A percentile compares a stretch with the other conserved stretches of the same genome.
Conservation (phyloP, 768 basidiomycete genomes). For the Vararia minispora region DNA sequence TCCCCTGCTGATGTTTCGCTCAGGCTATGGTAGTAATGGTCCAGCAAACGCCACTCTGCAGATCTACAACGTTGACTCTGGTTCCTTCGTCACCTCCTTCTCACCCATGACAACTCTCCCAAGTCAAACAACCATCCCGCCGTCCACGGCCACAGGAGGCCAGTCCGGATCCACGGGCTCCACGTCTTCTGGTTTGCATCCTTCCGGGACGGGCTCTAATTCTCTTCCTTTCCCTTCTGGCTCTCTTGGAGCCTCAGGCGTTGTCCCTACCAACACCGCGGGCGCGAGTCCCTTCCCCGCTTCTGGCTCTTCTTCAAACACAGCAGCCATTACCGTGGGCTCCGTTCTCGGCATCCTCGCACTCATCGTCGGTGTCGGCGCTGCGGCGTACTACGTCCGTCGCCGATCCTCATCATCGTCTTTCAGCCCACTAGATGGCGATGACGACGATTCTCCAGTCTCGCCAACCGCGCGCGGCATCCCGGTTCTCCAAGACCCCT, state of each 20-base stretch:
- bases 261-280: too few relatives aligned
- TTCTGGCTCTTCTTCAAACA: slow-evolving; percentile 15
- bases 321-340: slow-evolving; percentile 47
- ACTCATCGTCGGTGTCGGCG: slow-evolving; percentile 32
- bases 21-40: slow-evolving; percentile 37
- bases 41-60: slow-evolving; percentile 46
- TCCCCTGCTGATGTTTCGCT: not conserved
- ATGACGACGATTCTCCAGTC: slow-evolving; percentile 25
- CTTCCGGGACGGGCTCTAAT: too few relatives aligned
- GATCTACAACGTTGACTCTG: slow-evolving; percentile 34
- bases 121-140: slow-evolving; percentile 17
- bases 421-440: slow-evolving; percentile 21
- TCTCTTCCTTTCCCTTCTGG: too few relatives aligned
- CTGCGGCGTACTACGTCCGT: slow-evolving; percentile 33
- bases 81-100: slow-evolving; percentile 27
- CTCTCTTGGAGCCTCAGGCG: too few relatives aligned
- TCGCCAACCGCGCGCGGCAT: slow-evolving; percentile 16
- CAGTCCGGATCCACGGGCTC: too few relatives aligned
- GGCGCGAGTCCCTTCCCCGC: too few relatives aligned
- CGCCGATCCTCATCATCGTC: slow-evolving; percentile 18
- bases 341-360: slow-evolving; percentile 50
- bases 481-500: slow-evolving; percentile 8
- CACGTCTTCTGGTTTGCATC: too few relatives aligned
- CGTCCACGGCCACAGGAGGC: slow-evolving; percentile 16
- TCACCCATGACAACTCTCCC: slow-evolving; percentile 23